Evolutionary conservation across 352 stramenopile genomes (phyloP), one percentile per base, ranked within the genome.

Genomic region (Phytopythium litorale): DNA sequence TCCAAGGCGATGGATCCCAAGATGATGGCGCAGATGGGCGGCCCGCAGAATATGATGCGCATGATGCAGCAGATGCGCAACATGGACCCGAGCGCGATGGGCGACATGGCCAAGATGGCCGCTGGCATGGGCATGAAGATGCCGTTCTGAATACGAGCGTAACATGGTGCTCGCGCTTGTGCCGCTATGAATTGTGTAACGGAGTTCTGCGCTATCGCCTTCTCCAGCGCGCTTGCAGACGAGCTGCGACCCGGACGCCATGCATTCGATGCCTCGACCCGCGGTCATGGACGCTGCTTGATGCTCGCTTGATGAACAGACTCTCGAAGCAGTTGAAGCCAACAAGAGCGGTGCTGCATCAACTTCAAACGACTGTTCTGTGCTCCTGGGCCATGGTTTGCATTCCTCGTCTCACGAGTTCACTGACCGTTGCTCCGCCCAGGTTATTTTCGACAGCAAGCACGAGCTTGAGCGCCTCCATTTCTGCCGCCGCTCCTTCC

Each of bases 31-130:
- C 76, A 95, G 50, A 91, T 96, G 77, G 81, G 81, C 46, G 81
- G 84, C 0, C 71, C 82, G 28, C 81, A 94, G 71, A 84, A 86
- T 68, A 94, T 95, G 82, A 96, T 96, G 74, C 81, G 87, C 57
- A 97, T 98, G 91, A 86, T 99, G 71, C 86, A 97, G 76, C 91
- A 98, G 72, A 98, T 98, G 93, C 80, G 91, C 71, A 81, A 73
- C 61, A 88, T 89, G 81, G 87, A 96, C 64, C 79, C 83, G 11
- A 84, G 66, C 60, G 72, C 75, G 65, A 60, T 94, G 63, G 77
- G 76, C 58, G 81, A 93, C 52, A 92, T 96, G 79, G 68, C 77
- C 58, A 91, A 91, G 66, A 90, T 93, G 81, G 76, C 78, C 7
- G 59, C 76, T 53, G 54, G 68, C 53, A 85, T 91, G 67, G 84